Conservation (phyloP, 345 rosid species). For the Erysimum cheiranthoides region DNA sequence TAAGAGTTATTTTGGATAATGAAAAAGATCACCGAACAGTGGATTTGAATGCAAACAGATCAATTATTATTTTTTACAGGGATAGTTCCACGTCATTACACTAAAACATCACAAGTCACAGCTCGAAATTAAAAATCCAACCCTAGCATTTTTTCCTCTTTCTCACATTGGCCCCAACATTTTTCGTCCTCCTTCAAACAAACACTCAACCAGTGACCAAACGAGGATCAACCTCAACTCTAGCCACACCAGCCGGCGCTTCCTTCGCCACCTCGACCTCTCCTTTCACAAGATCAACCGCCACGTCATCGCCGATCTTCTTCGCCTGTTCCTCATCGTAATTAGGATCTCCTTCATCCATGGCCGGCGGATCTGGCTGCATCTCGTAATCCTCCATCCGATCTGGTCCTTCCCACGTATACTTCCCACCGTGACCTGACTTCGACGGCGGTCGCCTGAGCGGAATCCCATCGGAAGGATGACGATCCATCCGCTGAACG, state of each 20-base stretch:
- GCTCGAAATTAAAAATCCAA: background rate
- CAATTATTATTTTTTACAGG: constrained; percentile 27
- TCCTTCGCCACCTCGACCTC: constrained; percentile 72
- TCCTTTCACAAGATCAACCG: constrained; percentile 53
- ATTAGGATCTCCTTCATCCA: constrained; percentile 82
- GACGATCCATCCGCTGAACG: constrained; percentile 74
- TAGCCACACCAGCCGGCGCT: constrained; percentile 58
- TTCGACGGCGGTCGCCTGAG: constrained; percentile 64
- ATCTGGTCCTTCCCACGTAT: constrained; percentile 86
- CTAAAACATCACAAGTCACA: background rate
- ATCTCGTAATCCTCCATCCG: constrained; percentile 60
- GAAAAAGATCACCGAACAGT: background rate
- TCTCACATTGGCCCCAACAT: constrained; percentile 6
- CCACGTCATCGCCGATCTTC: constrained; percentile 50
- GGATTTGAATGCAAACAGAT: background rate
- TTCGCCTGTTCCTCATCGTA: constrained; percentile 67
- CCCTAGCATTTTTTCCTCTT: background rate
- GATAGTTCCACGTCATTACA: constrained; percentile 7
- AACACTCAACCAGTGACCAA: constrained; percentile 26
- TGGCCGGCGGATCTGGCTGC: constrained; percentile 56
- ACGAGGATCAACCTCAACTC: constrained; percentile 67
- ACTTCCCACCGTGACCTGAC: constrained; percentile 87
- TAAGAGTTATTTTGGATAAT: background rate
- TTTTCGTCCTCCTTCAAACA: background rate
- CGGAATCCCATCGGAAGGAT: constrained; percentile 65